Evolutionary conservation across 2,329 filamentous ascomycete species (phyloP).

Genomic region (Ophiosphaerella herpotricha): DNA sequence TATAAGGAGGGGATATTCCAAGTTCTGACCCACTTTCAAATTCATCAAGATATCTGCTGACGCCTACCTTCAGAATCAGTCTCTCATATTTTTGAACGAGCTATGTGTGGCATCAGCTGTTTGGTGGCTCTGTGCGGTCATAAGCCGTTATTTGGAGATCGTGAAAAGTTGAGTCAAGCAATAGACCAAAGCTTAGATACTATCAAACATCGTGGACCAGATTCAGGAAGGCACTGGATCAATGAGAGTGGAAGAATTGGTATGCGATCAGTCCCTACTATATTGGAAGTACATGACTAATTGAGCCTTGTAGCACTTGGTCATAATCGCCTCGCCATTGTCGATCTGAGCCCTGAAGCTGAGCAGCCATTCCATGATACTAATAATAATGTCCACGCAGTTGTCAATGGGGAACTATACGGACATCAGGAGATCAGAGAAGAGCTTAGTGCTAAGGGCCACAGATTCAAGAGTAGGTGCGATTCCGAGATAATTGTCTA

Average conservation of each 20-base stretch:
- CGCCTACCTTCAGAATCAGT: not conserved
- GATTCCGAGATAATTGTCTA: constrained; percentile 61
- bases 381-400: constrained; percentile 51
- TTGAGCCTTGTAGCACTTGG: constrained; percentile 20
- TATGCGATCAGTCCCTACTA: constrained; percentile 21
- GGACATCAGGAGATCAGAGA: constrained; percentile 55
- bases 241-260: constrained; percentile 50
- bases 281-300: constrained; percentile 11
- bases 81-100: not conserved
- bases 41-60: not conserved
- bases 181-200: constrained; percentile 19
- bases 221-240: constrained; percentile 54
- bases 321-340: constrained; percentile 33
- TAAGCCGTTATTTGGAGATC: constrained; percentile 6
- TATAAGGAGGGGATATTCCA: not conserved
- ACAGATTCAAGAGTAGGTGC: constrained; percentile 53
- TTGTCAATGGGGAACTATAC: constrained; percentile 67
- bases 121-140: constrained; percentile 18
- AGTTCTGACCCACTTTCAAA: not conserved
- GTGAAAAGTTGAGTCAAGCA: constrained; percentile 8
- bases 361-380: constrained; percentile 32
- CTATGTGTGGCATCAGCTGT: constrained; percentile 23
- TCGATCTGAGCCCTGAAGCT: constrained; percentile 26
- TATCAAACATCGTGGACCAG: constrained; percentile 53
- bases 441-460: constrained; percentile 38